Percentiles rank a stretch among this genome's conserved stretches.
These are phyloP conservation scores for Hippophae tibetana DNA, from an alignment of 306 rosid species.

Conservation along the genomic window DNA sequence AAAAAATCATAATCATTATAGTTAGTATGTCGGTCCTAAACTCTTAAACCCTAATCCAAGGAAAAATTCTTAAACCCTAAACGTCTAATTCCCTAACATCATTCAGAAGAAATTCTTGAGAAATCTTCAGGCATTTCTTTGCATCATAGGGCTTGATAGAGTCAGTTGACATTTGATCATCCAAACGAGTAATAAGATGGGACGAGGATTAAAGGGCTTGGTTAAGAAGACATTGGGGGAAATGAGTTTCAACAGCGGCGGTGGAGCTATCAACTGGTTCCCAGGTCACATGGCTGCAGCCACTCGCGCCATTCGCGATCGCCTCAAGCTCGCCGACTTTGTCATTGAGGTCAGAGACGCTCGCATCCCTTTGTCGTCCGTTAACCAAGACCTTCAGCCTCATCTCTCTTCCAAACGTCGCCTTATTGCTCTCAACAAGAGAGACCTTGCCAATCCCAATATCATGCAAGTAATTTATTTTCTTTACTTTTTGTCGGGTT, in stretches of 20 bases:
- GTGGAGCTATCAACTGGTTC: conserved; percentile 76
- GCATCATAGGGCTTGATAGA: too few species aligned
- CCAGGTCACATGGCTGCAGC: conserved; percentile 98
- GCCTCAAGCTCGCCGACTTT: conserved; percentile 70
- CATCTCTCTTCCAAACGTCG: conserved; percentile 65
- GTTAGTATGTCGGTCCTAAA: too few species aligned
- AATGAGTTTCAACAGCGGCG: conserved; percentile 61
- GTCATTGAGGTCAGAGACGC: conserved; percentile 85
- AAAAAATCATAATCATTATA: too few species aligned
- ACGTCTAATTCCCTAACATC: too few species aligned
- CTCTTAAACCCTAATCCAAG: too few species aligned
- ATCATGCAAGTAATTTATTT: conserved; percentile 52
- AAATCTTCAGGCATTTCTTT: too few species aligned
- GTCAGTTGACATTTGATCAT: too few species aligned
- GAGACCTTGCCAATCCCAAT: conserved; percentile 78
- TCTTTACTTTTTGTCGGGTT: background rate
- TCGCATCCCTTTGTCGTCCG: conserved; percentile 74
- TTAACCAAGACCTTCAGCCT: conserved; percentile 57
- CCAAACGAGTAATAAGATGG: background rate
- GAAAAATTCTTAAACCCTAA: too few species aligned
- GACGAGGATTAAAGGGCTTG: conserved; percentile 29
- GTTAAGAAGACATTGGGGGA: conserved; percentile 68
- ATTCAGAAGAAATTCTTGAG: too few species aligned
- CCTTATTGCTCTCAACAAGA: conserved; percentile 68
- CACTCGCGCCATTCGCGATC: conserved; percentile 59